Evolutionary conservation across 371 early-diverging fungal species (phyloP).

Genomic region (Mortierella sp.): DNA sequence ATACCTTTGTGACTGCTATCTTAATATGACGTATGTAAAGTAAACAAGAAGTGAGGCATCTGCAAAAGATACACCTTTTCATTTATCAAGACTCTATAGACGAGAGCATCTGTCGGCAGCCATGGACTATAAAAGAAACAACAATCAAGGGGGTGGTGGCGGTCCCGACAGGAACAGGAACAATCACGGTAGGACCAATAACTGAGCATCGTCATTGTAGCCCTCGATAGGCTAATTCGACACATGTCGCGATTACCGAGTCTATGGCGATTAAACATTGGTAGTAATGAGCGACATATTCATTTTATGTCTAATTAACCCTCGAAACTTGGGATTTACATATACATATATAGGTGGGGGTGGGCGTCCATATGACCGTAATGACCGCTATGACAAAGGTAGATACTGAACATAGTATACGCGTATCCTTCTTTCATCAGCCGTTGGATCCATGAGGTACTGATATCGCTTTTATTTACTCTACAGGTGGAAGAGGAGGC

Average conservation of each 20-base stretch:
- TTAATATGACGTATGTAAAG: too few relatives aligned
- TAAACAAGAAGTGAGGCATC: too few relatives aligned
- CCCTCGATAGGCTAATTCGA: background rate
- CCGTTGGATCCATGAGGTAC: background rate
- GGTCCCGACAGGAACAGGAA: slow-evolving; percentile 36
- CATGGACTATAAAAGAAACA: slow-evolving; percentile 45
- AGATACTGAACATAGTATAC: background rate
- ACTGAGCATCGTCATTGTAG: background rate
- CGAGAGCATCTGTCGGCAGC: background rate
- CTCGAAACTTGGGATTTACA: background rate
- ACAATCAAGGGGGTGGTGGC: slow-evolving; percentile 30
- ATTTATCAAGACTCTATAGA: too few relatives aligned
- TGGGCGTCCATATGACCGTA: slow-evolving; percentile 37
- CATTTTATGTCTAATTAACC: background rate
- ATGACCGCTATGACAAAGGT: slow-evolving; percentile 35
- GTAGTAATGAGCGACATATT: background rate
- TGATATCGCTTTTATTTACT: background rate
- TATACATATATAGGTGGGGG: slow-evolving; percentile 14
- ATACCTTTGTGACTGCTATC: too few relatives aligned
- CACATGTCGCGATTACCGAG: background rate
- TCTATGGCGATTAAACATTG: background rate
- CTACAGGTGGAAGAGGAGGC: slow-evolving; percentile 32
- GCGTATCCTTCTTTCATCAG: background rate
- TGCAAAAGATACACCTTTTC: too few relatives aligned
- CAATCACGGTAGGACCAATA: slow-evolving; percentile 19